Evolutionary conservation across 371 early-diverging fungal species (phyloP).

Genomic region (Cokeromyces recurvatus): DNA sequence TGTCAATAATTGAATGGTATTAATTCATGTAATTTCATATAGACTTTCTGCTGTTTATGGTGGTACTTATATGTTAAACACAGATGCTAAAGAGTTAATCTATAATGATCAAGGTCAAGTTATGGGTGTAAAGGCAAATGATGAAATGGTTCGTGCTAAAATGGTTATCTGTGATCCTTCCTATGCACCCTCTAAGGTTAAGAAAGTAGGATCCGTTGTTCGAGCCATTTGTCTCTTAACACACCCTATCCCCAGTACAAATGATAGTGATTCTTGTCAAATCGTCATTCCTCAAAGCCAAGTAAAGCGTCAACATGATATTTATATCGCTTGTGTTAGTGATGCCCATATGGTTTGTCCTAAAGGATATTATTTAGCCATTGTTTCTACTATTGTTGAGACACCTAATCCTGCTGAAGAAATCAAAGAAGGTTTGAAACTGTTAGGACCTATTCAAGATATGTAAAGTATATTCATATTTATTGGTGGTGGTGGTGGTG

Average conservation of each 20-base stretch:
- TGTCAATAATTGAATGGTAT: background rate
- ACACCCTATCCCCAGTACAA: slow-evolving; percentile 93
- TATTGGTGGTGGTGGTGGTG: too few species aligned
- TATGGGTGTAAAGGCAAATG: slow-evolving; percentile 84
- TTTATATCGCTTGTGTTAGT: slow-evolving; percentile 93
- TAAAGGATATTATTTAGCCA: slow-evolving; percentile 84
- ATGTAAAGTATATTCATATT: slow-evolving; percentile 39
- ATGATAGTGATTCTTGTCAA: slow-evolving; percentile 88
- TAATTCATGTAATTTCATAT: slow-evolving; percentile 1
- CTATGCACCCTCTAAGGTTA: slow-evolving; percentile 77
- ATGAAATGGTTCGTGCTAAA: slow-evolving; percentile 76
- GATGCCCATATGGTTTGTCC: slow-evolving; percentile 89
- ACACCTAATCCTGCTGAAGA: slow-evolving; percentile 83
- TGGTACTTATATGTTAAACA: slow-evolving; percentile 96
- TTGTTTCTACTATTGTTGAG: slow-evolving; percentile 95
- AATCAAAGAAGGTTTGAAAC: slow-evolving; percentile 78
- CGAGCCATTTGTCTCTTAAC: slow-evolving; percentile 93
- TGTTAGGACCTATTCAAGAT: slow-evolving; percentile 88
- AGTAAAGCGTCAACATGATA: slow-evolving; percentile 87
- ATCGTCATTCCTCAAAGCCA: slow-evolving; percentile 97
- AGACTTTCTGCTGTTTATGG: slow-evolving; percentile 95
- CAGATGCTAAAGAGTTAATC: slow-evolving; percentile 84
- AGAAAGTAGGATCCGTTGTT: slow-evolving; percentile 80
- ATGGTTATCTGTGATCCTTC: slow-evolving; percentile 95
- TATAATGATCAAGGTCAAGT: slow-evolving; percentile 76